A percentile compares a stretch with the other conserved stretches of the same genome.
These are phyloP conservation scores for Hypoxylon sp. DNA, from an alignment of 2,329 filamentous ascomycete species.

Conservation along the genomic window DNA sequence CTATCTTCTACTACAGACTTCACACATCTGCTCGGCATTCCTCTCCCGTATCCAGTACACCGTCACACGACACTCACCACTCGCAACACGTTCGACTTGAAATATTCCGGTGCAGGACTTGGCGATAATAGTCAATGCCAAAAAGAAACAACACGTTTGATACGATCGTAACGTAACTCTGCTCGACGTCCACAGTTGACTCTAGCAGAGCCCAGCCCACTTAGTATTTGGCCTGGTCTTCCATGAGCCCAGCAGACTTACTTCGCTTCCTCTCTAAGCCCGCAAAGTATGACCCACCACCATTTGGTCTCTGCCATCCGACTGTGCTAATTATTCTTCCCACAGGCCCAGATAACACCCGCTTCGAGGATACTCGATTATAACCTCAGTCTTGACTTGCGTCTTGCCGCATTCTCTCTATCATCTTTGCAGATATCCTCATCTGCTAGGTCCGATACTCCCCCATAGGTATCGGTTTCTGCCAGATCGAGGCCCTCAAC, in stretches of 20 bases:
- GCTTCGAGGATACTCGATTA: constrained; percentile 43
- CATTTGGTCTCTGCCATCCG: neutral
- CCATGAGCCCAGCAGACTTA: constrained; percentile 92
- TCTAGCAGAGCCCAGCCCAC: constrained; percentile 44
- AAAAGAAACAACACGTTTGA: constrained; percentile 38
- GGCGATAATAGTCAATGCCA: constrained; percentile 41
- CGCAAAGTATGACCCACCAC: constrained; percentile 77
- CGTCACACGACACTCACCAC: constrained; percentile 47
- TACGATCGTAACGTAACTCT: constrained; percentile 23
- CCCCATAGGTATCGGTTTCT: constrained; percentile 84
- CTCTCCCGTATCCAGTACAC: constrained; percentile 1
- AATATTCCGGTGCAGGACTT: constrained; percentile 33
- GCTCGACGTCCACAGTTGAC: constrained; percentile 31
- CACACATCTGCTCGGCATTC: constrained; percentile 6
- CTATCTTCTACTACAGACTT: constrained; percentile 16
- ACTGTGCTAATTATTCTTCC: constrained; percentile 16
- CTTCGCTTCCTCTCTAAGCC: constrained; percentile 94
- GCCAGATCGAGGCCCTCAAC: constrained; percentile 70
- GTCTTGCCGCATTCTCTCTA: constrained; percentile 22
- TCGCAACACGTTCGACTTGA: constrained; percentile 25
- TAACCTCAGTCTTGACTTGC: constrained; percentile 31
- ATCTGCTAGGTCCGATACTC: constrained; percentile 89
- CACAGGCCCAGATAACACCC: constrained; percentile 71
- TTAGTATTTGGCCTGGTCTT: constrained; percentile 58
- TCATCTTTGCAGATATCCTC: constrained; percentile 69